Conservation (phyloP, 129 eudicot genomes). For the sunflower (Helianthus annuus) region DNA sequence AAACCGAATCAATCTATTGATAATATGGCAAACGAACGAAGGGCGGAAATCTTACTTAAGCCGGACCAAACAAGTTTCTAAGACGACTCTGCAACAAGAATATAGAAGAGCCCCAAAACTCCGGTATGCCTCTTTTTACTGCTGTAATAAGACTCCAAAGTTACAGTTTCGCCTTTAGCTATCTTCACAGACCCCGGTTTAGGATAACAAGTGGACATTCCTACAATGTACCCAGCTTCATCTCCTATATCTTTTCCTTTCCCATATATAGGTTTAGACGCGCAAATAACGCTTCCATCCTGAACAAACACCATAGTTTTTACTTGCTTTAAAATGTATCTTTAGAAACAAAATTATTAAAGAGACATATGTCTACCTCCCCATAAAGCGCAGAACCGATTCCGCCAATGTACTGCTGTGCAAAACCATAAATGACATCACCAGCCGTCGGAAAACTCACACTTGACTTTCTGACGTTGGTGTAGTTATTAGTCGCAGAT, state of each 20-base stretch:
- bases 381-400: conserved; percentile 61
- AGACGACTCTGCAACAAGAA: conserved; percentile 58
- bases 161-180: conserved; percentile 47
- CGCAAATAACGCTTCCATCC: conserved; percentile 71
- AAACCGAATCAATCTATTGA: neutral
- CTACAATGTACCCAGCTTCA: conserved; percentile 81
- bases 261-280: conserved; percentile 65
- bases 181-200: conserved; percentile 67
- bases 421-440: conserved; percentile 72
- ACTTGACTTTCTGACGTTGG: conserved; percentile 38
- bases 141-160: conserved; percentile 65
- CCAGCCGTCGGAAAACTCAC: conserved; percentile 57
- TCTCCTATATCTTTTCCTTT: conserved; percentile 65
- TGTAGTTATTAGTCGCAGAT: conserved; percentile 44
- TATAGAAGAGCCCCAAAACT: conserved; percentile 78
- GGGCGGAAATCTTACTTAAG: conserved; percentile 34
- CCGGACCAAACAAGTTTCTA: conserved; percentile 7
- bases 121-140: conserved; percentile 54
- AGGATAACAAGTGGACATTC: conserved; percentile 91
- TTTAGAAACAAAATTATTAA: neutral
- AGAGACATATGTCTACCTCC: conserved; percentile 41
- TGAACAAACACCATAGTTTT: conserved; percentile 13
- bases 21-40: neutral
- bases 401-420: conserved; percentile 72
- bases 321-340: neutral